These are phyloP conservation scores for Penicillium malachiteum DNA, from an alignment of 495 filamentous ascomycete genomes.

Conservation along the genomic window DNA sequence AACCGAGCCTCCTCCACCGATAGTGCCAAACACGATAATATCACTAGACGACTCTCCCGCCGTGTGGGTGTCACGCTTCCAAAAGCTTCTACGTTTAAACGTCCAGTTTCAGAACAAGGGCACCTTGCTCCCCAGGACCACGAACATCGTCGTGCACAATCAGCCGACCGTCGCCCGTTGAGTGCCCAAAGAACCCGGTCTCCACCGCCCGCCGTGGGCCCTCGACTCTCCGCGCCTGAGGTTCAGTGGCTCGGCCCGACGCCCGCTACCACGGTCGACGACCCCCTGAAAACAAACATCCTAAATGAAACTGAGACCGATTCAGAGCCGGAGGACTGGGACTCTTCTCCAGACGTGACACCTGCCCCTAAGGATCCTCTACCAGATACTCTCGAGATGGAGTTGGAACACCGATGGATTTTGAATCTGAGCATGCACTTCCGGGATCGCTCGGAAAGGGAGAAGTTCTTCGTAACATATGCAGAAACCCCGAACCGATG, in stretches of 20 bases:
- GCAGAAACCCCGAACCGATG: conserved; percentile 75
- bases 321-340: conserved; percentile 7
- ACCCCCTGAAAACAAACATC: conserved; percentile 9
- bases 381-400: conserved; percentile 66
- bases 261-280: conserved; percentile 37
- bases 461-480: conserved; percentile 98
- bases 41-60: conserved; percentile 59
- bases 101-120: conserved; percentile 77
- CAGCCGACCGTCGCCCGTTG: conserved; percentile 62
- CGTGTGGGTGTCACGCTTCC: conserved; percentile 80
- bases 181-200: conserved; percentile 46
- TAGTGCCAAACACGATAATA: conserved; percentile 40
- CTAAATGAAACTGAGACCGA: not conserved
- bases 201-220: conserved; percentile 41
- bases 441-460: conserved; percentile 86
- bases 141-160: conserved; percentile 71
- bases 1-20: conserved; percentile 21
- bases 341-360: conserved; percentile 14
- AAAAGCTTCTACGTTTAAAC: conserved; percentile 70
- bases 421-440: conserved; percentile 99
- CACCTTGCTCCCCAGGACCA: conserved; percentile 63
- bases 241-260: conserved; percentile 44
- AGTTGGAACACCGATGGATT: conserved; percentile 90
- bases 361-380: conserved; percentile 25
- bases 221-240: conserved; percentile 48